Evolutionary conservation across 805 yeast species (phyloP), one percentile per base, ranked within the genome.

Genomic region (Naumovozyma baii): DNA sequence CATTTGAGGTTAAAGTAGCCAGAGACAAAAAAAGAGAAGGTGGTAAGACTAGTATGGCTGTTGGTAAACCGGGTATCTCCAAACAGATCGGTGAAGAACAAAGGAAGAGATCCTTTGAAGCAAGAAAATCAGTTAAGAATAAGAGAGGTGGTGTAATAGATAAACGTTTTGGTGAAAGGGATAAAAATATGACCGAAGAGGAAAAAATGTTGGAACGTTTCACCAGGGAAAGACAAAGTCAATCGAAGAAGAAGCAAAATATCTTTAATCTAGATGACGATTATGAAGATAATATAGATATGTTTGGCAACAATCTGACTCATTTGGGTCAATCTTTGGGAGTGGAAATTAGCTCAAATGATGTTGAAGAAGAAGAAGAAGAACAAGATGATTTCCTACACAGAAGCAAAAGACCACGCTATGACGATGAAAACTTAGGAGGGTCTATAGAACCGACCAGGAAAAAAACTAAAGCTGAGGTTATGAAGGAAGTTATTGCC

Each of bases 171-270:
- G 99, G 98, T 58, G 98, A 92, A 56, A 73, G 74, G 47, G 80
- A 85, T 60, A 59, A 68, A 5, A 61, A 68, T 36, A 54, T 92
- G 68, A 74, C 81, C n/a, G 78, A 78, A 10, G 97, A 92, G 61
- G 96, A 92, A 50, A 85, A 83, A 61, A 87, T 87, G 95, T 73
- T 92, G 63, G 95, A 83, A 56, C 78, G 98, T 66, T 92, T 86
- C 67, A 84, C 96, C 3, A 76, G 80, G 41, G 97, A 90, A 66
- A 73, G 83, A 57, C 94, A 86, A 59, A 53, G 71, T 14, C 72
- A 73, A 43, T 58, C 73, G 2, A 65, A 75, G n/a, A 66, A 72
- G 17, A 78, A 72, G 49, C 66, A 70, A 32, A 74, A 78, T 22
- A 54, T 83, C 45, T 90, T 76, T 52, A 81, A 83, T 54, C 73